Conservation (phyloP, 306 rosid genomes). For the Rubus parviflorus region DNA sequence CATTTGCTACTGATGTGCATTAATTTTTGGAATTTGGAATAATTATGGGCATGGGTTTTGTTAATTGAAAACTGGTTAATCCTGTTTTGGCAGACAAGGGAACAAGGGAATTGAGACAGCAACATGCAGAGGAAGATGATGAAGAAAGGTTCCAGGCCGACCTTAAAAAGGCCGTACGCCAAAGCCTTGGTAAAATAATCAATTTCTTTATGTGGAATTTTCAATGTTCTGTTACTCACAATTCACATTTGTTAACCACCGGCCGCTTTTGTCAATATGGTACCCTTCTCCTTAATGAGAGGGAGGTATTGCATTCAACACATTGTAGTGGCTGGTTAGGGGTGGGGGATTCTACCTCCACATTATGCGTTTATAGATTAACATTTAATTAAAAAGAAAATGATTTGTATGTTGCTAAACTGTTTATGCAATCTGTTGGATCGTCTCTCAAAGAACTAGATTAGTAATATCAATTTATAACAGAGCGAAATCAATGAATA, state of each 20-base stretch:
- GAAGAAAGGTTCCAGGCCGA: conserved; percentile 98
- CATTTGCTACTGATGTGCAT: background rate
- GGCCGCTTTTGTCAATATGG: background rate
- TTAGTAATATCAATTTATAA: background rate
- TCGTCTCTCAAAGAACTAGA: background rate
- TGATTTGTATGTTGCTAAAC: background rate
- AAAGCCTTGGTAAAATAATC: conserved; percentile 78
- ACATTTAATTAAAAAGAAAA: background rate
- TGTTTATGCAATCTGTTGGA: background rate
- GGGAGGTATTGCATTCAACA: background rate
- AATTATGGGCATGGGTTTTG: conserved; percentile 24
- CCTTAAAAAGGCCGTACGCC: conserved; percentile 76
- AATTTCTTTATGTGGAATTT: background rate
- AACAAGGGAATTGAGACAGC: conserved; percentile 48
- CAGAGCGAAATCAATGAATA: background rate
- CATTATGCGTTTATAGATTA: background rate
- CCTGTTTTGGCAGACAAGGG: conserved; percentile 46
- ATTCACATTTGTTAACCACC: background rate
- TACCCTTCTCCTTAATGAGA: background rate
- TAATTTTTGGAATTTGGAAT: conserved; percentile 14
- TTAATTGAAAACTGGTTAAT: conserved; percentile 31
- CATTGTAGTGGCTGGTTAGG: background rate
- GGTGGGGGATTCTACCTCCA: too few relatives aligned
- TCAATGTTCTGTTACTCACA: background rate
- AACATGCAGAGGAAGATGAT: conserved; percentile 64